phyloP scores from a whole-genome alignment of 495 filamentous ascomycete species.

The Sordaria brevicollis region DNA sequence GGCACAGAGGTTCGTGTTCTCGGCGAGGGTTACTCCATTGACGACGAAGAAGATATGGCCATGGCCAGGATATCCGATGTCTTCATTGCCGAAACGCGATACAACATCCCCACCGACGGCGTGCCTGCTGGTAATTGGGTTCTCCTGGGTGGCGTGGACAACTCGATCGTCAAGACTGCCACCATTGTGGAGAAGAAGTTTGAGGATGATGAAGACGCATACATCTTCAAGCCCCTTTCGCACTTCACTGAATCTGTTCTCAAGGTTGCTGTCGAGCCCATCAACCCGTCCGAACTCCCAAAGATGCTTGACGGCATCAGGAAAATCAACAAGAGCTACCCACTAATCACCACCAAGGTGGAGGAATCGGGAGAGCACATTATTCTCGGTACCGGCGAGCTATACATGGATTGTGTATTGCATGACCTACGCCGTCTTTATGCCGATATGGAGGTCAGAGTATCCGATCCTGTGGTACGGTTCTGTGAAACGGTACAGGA shows the following conservation, averaged over 20 bases:
- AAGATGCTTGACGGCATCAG: conserved; percentile 97
- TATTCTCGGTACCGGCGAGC: conserved; percentile 85
- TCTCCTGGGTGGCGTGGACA: conserved; percentile 82
- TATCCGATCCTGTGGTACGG: conserved; percentile 92
- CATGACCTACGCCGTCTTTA: conserved; percentile 89
- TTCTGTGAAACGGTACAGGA: conserved; percentile 99
- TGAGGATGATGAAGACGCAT: conserved; percentile 78
- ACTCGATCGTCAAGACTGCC: conserved; percentile 97
- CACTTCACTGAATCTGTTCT: conserved; percentile 97
- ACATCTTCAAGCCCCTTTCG: conserved; percentile 84
- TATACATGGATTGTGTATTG: conserved; percentile 98
- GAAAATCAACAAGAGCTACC: conserved; percentile 96
- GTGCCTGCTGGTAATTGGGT: conserved; percentile 96
- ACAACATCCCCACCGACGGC: conserved; percentile 82
- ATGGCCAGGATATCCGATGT: conserved; percentile 78
- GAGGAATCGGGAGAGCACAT: conserved; percentile 98
- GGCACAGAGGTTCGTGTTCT: conserved; percentile 80
- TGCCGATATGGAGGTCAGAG: conserved; percentile 98
- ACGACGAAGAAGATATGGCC: conserved; percentile 98
- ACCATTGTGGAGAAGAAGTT: conserved; percentile 78
- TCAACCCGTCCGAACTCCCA: conserved; percentile 95
- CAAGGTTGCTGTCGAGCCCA: conserved; percentile 95
- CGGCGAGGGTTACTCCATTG: conserved; percentile 89
- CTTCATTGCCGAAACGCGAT: conserved; percentile 88
- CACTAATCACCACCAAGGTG: conserved; percentile 89